Evolutionary conservation across 2,329 filamentous ascomycete genomes (phyloP), one percentile per base, ranked within the genome.

Genomic region (Colletotrichum chrysophilum): DNA sequence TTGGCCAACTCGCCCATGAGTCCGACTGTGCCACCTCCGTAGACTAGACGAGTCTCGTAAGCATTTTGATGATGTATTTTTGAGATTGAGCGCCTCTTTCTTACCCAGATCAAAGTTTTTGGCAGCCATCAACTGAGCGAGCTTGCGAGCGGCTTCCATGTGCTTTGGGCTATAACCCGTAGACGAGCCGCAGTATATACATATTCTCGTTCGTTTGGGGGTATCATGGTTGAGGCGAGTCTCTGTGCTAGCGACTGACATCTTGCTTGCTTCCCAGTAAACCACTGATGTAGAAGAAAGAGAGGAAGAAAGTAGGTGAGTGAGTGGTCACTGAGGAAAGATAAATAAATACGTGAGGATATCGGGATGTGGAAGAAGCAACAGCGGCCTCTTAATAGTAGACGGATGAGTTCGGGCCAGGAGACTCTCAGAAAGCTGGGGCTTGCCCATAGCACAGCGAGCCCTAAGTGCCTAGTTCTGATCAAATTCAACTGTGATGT

Each of bases 1-100:
- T 93, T 94, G 60, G 97, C 95, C 9, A 98, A 85, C 83, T 98
- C 96, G 81, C 97, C 97, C 97, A 99, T 99, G 61, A 99, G 90
- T 10, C 97, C 97, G 48, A 95, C 92, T 3, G 96, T 98, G 81
- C 97, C 97, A 79, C 97, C 97, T 79, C 97, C 97, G 85, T 98
- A 99, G 78, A 98, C 96, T 92, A 2, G 56, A n/a, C 61, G 4
- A 38, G 66, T 21, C 38, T 76, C 77, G 76, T 78, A 66, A 78
- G 74, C 16, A n/a, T 62, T 16, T 36, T n/a, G 38, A n/a, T 2
- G 4, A n/a, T 43, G 8, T n/a, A 0, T 3, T 10, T n/a, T 43
- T n/a, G 8, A n/a, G 16, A 43, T 10, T 43, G 5, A 6, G 8
- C 3, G 16, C 38, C 3, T 43, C 8, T 2, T 0, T 43, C 38